Base-by-base conservation (phyloP, 371 early-diverging fungal species). In the Rhizopus sp. region DNA sequence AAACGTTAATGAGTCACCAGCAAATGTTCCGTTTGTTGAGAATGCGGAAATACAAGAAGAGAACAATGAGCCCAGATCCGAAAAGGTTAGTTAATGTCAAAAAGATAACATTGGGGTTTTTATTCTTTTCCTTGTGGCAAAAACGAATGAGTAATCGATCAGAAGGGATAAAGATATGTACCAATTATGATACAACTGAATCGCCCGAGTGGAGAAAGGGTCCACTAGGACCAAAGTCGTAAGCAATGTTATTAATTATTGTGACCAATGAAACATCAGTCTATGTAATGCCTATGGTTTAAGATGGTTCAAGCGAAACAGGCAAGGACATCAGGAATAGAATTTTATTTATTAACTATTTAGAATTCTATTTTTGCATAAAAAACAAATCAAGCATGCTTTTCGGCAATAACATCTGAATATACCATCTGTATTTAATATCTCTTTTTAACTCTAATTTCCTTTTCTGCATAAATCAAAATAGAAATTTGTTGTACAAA, bases 181-280 rank as follows among this genome's bases (percentile, higher is more conserved):
- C 70, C 29, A 78, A 75, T n/a, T 94, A 93, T 77, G 81, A 82
- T 32, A 87, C 88, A 12, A 88, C 87, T 0, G 83, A 85, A 46
- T 88, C 92, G 0, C 92, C 93, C 3, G 89, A 88, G 52, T 95
- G 95, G 94, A 81, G 94, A 53, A 81, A 83, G 55, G 92, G 93
- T 7, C 91, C 90, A 38, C 81, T 82, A 52, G 92, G 92, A 13
- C 84, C 88, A 15, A 82, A 80, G 59, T 81, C 81, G 81, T 83
- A 75, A 78, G 78, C 48, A n/a, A 23, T 52, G 16, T n/a, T 50
- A 49, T 30, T 50, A 32, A 33, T 35, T 44, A n/a, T 53, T 40
- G 34, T 42, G 2, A 17, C 2, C 56, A 44, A 8, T 17, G 9
- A 29, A 15, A 32, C 33, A 37, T 32, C 4, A 66, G 66, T 9